Conservation (phyloP, 495 filamentous ascomycete species). For the Penicillium arizonense region DNA sequence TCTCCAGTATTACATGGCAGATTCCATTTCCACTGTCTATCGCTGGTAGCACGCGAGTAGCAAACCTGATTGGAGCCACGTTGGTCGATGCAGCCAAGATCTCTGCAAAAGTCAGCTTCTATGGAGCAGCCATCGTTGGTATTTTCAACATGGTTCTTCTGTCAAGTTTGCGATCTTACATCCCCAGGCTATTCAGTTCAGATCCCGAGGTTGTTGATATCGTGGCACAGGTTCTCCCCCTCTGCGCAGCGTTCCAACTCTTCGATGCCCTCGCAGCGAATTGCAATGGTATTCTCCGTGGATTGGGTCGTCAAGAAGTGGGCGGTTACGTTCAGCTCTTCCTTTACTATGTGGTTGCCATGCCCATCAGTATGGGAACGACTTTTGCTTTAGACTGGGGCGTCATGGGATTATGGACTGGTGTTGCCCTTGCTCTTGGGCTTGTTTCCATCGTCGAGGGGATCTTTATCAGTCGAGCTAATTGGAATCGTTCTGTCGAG, state of each 20-base stretch:
- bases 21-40: slow-evolving; percentile 66
- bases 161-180: slow-evolving; percentile 57
- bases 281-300: slow-evolving; percentile 80
- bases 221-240: slow-evolving; percentile 68
- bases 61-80: slow-evolving; percentile 67
- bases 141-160: slow-evolving; percentile 73
- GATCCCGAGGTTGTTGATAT: slow-evolving; percentile 76
- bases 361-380: slow-evolving; percentile 78
- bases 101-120: slow-evolving; percentile 67
- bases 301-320: slow-evolving; percentile 80
- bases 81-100: slow-evolving; percentile 68
- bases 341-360: slow-evolving; percentile 79
- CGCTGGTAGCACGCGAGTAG: slow-evolving; percentile 61
- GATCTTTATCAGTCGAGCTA: slow-evolving; percentile 60
- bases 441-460: slow-evolving; percentile 66
- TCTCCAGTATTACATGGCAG: slow-evolving; percentile 61
- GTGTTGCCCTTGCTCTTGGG: slow-evolving; percentile 67
- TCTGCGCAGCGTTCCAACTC: slow-evolving; percentile 84
- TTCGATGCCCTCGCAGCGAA: slow-evolving; percentile 77
- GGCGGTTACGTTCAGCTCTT: slow-evolving; percentile 84
- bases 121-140: slow-evolving; percentile 65
- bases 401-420: slow-evolving; percentile 76
- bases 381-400: slow-evolving; percentile 73
- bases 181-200: slow-evolving; percentile 76
- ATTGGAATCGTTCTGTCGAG: slow-evolving; percentile 72